Evolutionary conservation across 768 basidiomycete species (phyloP).

Genomic region (Heimioporus sp.): DNA sequence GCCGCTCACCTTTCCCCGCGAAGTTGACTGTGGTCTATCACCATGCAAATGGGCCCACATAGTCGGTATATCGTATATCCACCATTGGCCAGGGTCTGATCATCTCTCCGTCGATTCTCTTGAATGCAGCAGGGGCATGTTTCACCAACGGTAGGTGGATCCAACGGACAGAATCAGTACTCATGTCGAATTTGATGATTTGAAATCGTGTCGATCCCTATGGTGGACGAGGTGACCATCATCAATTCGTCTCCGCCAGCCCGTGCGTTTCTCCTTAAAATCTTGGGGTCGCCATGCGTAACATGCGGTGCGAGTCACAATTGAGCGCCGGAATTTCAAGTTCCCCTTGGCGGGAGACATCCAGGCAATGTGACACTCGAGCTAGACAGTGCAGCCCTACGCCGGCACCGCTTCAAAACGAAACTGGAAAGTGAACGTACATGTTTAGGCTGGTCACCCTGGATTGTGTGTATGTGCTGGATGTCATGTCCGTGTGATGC

Average conservation of each 20-base stretch:
- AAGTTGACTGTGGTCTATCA: slow-evolving; percentile 6
- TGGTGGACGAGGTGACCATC: background rate
- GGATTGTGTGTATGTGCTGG: slow-evolving; percentile 10
- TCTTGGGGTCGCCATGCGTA: slow-evolving; percentile 14
- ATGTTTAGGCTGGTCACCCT: slow-evolving; percentile 15
- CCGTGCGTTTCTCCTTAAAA: slow-evolving; percentile 25
- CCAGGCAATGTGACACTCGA: too few relatives aligned
- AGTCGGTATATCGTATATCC: too few relatives aligned
- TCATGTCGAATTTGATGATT: slow-evolving; percentile 8
- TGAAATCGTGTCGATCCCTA: slow-evolving; percentile 19
- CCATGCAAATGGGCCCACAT: slow-evolving; percentile 6
- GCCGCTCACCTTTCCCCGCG: background rate
- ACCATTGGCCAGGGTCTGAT: slow-evolving; percentile 15
- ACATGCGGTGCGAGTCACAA: slow-evolving; percentile 10
- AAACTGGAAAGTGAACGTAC: slow-evolving; percentile 16
- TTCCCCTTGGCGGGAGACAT: slow-evolving; percentile 1
- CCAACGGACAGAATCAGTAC: slow-evolving; percentile 2
- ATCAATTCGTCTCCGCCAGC: too few relatives aligned
- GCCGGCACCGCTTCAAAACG: slow-evolving; percentile 20
- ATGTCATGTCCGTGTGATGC: slow-evolving; percentile 28
- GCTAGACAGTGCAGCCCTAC: slow-evolving; percentile 9
- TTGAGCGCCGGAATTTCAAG: slow-evolving; percentile 1
- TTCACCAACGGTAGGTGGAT: slow-evolving; percentile 8
- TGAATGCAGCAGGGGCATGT: slow-evolving; percentile 19
- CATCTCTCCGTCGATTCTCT: slow-evolving; percentile 9